phyloP scores from a whole-genome alignment of 345 rosid genomes.

The Trapa bicornis region DNA sequence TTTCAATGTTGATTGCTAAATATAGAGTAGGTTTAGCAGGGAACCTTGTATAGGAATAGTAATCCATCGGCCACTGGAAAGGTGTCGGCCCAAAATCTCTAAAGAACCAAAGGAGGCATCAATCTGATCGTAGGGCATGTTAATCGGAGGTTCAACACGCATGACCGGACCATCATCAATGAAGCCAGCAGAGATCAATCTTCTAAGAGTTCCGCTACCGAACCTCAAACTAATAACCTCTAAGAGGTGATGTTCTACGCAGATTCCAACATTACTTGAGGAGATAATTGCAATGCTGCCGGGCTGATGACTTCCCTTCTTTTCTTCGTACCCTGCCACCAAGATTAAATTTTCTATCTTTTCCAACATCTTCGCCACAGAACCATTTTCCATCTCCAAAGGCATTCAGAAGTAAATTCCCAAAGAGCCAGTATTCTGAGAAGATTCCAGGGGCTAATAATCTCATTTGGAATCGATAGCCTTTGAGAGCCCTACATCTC shows the following conservation, averaged over 20 bases:
- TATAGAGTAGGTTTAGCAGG: no score
- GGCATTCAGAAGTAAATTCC: background rate
- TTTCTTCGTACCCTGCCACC: constrained; percentile 17
- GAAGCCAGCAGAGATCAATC: constrained; percentile 40
- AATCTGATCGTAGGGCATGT: no score
- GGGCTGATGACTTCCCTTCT: constrained; percentile 43
- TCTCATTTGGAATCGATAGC: background rate
- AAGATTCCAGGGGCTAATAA: background rate
- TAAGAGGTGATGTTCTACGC: constrained; percentile 65
- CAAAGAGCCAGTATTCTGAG: background rate
- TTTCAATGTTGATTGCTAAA: no score
- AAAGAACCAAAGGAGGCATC: no score
- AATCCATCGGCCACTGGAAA: no score
- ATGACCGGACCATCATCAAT: constrained; percentile 5
- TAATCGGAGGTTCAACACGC: no score
- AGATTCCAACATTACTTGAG: constrained; percentile 52
- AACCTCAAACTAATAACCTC: constrained; percentile 59
- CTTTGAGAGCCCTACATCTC: background rate
- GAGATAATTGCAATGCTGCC: constrained; percentile 74
- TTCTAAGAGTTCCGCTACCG: constrained; percentile 63
- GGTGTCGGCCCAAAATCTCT: no score
- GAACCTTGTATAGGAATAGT: no score
- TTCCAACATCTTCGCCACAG: background rate
- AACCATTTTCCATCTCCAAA: background rate
- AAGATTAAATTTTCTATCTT: background rate